These are phyloP conservation scores for Litsea cubeba DNA, from an alignment of 164 flowering plant genomes.

Conservation along the genomic window DNA sequence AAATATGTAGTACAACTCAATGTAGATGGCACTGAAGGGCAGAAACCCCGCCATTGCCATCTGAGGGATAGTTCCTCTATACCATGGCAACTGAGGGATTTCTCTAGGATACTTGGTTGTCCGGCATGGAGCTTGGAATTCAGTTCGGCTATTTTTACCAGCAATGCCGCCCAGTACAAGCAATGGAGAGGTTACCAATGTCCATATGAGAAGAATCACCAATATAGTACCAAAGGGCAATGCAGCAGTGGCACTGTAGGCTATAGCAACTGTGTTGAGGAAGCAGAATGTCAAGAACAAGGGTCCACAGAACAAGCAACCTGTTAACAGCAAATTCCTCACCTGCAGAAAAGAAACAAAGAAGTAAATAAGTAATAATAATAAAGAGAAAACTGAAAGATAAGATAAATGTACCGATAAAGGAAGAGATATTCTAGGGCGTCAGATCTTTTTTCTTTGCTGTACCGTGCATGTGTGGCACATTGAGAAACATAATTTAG, in stretches of 20 bases:
- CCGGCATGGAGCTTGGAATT: constrained; percentile 33
- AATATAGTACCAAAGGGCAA: constrained; percentile 31
- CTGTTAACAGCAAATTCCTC: constrained; percentile 28
- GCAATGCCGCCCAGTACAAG: constrained; percentile 30
- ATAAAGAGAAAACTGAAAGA: background rate
- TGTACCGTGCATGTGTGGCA: no score
- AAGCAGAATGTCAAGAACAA: constrained; percentile 30
- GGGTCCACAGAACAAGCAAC: constrained; percentile 32
- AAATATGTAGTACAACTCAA: constrained; percentile 37
- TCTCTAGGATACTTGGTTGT: constrained; percentile 35
- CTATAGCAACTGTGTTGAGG: constrained; percentile 29
- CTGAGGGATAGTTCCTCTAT: constrained; percentile 36
- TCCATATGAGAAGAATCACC: constrained; percentile 32
- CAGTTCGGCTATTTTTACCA: constrained; percentile 27
- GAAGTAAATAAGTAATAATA: background rate
- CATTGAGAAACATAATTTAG: no score
- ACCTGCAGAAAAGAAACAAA: constrained; percentile 19
- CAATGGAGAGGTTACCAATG: constrained; percentile 25
- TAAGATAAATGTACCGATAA: background rate
- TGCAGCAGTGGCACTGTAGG: constrained; percentile 29
- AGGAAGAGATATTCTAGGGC: no score
- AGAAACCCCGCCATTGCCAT: constrained; percentile 44
- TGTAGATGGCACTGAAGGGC: constrained; percentile 41
- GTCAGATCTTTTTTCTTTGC: no score
- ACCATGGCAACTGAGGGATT: constrained; percentile 39